These are phyloP conservation scores for Populus hybrid DNA, from an alignment of 441 rosid species.

Conservation along the genomic window DNA sequence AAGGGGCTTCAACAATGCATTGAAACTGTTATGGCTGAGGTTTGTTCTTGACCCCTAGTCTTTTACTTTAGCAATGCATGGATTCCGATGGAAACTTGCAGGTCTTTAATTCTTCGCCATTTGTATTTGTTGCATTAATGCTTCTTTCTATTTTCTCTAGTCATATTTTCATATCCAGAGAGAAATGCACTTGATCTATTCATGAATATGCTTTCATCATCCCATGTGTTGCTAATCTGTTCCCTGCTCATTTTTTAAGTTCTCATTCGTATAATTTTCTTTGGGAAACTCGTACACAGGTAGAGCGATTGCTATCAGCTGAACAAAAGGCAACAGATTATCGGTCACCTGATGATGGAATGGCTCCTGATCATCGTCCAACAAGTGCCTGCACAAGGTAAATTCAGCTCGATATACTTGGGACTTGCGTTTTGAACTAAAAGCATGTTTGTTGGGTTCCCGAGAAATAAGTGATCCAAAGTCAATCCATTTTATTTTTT, in stretches of 20 bases:
- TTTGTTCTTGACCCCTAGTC: constrained; percentile 31
- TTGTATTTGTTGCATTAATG: neutral
- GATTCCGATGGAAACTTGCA: constrained; percentile 17
- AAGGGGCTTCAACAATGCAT: constrained; percentile 99
- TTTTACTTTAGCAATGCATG: constrained; percentile 15
- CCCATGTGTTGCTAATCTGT: constrained; percentile 13
- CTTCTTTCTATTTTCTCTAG: neutral
- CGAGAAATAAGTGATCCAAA: neutral
- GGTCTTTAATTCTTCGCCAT: neutral
- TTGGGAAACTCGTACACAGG: constrained; percentile 42
- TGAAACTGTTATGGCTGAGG: constrained; percentile 99
- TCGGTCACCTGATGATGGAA: constrained; percentile 93
- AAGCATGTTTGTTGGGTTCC: neutral
- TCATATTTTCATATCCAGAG: neutral
- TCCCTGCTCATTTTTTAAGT: neutral
- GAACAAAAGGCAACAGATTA: constrained; percentile 96
- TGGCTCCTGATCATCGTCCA: constrained; percentile 95
- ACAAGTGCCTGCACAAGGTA: constrained; percentile 97
- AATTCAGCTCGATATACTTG: constrained; percentile 16
- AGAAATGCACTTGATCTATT: neutral
- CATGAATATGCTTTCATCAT: constrained; percentile 9
- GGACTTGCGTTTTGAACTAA: constrained; percentile 12
- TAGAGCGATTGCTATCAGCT: constrained; percentile 85
- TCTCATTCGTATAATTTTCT: neutral
- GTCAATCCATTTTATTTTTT: neutral